Evolutionary conservation across 371 early-diverging fungal genomes (phyloP), one percentile per base, ranked within the genome.

Genomic region (Apophysomyces sp.): DNA sequence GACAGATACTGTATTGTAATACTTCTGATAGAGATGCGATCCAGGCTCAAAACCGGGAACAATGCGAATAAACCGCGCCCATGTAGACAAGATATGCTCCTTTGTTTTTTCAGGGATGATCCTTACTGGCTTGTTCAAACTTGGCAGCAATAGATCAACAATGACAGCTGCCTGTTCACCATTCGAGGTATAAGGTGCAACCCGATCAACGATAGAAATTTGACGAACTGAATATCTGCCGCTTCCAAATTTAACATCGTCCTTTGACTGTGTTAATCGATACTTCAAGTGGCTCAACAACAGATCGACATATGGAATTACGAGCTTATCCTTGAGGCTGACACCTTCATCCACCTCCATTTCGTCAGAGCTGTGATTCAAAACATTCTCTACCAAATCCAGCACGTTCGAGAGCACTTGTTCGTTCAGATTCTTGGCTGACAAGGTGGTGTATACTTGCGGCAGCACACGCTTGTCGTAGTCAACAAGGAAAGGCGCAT

Each of bases 81-180:
- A 85, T 26, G 96, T 92, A 4, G 74, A 68, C 44, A 97, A 78
- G 31, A 98, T 91, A 41, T 95, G 87, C 16, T 82, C 83, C 78
- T 98, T 97, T 31, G 89, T 88, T 41, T 78, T 72, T 73, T 95
- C 95, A 0, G 92, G 86, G 2, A 97, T 89, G 0, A 81, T 58
- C 31, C 86, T 78, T 53, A 81, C 70, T 16, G 89, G 85, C 57
- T 89, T 89, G 58, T 86, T 87, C 39, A 96, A 71, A 66, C 87
- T 86, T 21, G 98, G 98, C 52, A 93, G 62, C 63, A 98, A 64
- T n/a, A 97, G 79, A 8, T 87, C 87, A 21, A 95, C 71, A 34
- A 97, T 74, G 52, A 79, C 77, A 41, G 76, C 69, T 4, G 92
- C 90, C 58, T 87, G 86, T 26, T 84, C 82, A 28, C 88, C 83